Evolutionary conservation across 352 stramenopile genomes (phyloP), one percentile per base, ranked within the genome.

Genomic region (Elongisporangium undulatum): DNA sequence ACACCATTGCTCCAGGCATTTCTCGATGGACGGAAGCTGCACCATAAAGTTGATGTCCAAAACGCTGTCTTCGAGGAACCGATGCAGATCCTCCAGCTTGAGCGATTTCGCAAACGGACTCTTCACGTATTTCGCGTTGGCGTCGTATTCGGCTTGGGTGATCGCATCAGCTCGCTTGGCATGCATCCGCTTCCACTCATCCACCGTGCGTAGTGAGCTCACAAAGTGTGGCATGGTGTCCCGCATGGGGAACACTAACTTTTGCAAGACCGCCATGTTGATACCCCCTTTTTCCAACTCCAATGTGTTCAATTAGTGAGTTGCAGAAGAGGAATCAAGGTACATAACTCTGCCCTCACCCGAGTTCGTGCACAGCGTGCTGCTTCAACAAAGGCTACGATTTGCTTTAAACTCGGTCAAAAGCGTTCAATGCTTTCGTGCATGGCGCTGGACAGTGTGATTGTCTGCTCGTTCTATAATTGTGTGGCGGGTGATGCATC

Each of bases 31-130:
- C 50, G 85, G 85, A 12, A 95, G 60, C 54, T 90, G 81, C 51
- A 89, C 77, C 79, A 92, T 90, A 41, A 92, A 93, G 54, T 90
- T 85, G 51, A 92, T 89, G 57, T 95, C 83, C 34, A 92, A 53
- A 19, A 74, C 69, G 2, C 82, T 90, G 56, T 92, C 83, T 45
- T 89, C 79, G 29, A 93, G 64, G 55, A 89, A 93, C 2, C 78
- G 71, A 53, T 84, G 24, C 53, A 93, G 58, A 56, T 90, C 82
- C 15, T 92, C 78, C 38, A 89, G 55, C 39, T 77, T 75, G 34
- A 77, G 72, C 4, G 79, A 92, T 38, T 75, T 69, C 45, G 82
- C 72, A 51, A 89, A 85, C 17, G 81, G 63, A 24, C 81, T 94
- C 64, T 92, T 93, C 65, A 89, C 68, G 64, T 85, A 85, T 49